phyloP scores from a whole-genome alignment of 495 filamentous ascomycete genomes.

The Xylaria acuta region DNA sequence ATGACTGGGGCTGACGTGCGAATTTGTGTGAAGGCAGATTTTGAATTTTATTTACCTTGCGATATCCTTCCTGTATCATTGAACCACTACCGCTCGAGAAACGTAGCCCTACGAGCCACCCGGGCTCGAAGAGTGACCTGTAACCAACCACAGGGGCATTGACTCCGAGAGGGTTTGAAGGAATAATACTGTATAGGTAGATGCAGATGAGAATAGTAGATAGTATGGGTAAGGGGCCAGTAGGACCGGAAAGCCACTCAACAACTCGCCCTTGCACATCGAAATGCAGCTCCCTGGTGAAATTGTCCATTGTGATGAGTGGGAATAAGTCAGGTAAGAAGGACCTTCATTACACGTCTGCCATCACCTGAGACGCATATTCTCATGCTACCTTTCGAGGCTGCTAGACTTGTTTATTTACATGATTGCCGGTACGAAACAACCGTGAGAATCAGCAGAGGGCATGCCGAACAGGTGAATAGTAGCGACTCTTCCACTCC shows the following conservation, averaged over 20 bases:
- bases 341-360: neutral
- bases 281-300: neutral
- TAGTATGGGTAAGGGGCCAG: neutral
- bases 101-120: neutral
- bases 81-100: neutral
- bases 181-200: neutral
- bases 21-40: neutral
- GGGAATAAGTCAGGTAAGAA: neutral
- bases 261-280: neutral
- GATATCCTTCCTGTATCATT: neutral
- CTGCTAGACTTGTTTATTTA: neutral
- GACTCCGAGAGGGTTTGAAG: neutral
- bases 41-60: neutral
- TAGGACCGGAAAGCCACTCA: neutral
- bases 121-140: neutral
- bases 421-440: neutral
- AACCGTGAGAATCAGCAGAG: neutral
- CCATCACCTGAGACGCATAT: neutral
- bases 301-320: neutral
- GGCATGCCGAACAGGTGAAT: neutral
- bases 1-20: neutral
- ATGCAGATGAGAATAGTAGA: neutral
- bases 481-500: neutral
- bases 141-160: neutral
- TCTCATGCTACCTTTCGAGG: neutral